Conservation (phyloP, 2,329 filamentous ascomycete species). For the Colletotrichum noveboracense region DNA sequence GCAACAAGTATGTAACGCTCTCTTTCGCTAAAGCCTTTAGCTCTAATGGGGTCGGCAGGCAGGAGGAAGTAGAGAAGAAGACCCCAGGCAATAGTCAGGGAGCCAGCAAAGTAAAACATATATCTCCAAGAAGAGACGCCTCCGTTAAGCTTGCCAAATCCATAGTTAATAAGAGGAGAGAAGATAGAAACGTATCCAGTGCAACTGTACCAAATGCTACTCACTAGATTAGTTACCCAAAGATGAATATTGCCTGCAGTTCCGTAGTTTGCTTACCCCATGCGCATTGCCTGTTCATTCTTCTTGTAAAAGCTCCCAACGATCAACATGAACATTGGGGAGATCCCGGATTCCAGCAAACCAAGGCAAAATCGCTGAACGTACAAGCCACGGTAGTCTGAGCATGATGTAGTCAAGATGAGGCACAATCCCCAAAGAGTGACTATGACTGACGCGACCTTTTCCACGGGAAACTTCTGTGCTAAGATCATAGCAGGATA, state of each 20-base stretch:
- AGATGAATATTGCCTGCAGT: not conserved
- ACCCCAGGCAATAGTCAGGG: conserved; percentile 29
- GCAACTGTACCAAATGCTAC: conserved; percentile 41
- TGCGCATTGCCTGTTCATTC: conserved; percentile 38
- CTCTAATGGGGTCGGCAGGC: conserved; percentile 32
- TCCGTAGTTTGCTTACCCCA: not conserved
- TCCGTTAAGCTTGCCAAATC: conserved; percentile 34
- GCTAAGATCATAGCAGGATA: conserved; percentile 35
- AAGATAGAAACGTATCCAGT: conserved; percentile 40
- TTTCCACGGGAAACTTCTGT: conserved; percentile 30
- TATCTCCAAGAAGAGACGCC: conserved; percentile 33
- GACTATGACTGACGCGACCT: conserved; percentile 32
- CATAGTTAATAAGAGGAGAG: conserved; percentile 37
- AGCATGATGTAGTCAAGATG: conserved; percentile 34
- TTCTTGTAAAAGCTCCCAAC: conserved; percentile 44
- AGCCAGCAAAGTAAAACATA: conserved; percentile 39
- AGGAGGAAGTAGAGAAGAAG: conserved; percentile 30
- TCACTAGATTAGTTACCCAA: not conserved
- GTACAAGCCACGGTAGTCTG: conserved; percentile 34
- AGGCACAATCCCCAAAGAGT: conserved; percentile 35
- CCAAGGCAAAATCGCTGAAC: conserved; percentile 41
- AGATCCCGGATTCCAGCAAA: conserved; percentile 36
- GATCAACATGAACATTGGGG: conserved; percentile 40
- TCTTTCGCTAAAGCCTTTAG: conserved; percentile 32
- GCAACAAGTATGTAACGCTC: conserved; percentile 33